Evolutionary conservation across 345 rosid species (phyloP), one percentile per base, ranked within the genome.

Genomic region (Balakata baccata): DNA sequence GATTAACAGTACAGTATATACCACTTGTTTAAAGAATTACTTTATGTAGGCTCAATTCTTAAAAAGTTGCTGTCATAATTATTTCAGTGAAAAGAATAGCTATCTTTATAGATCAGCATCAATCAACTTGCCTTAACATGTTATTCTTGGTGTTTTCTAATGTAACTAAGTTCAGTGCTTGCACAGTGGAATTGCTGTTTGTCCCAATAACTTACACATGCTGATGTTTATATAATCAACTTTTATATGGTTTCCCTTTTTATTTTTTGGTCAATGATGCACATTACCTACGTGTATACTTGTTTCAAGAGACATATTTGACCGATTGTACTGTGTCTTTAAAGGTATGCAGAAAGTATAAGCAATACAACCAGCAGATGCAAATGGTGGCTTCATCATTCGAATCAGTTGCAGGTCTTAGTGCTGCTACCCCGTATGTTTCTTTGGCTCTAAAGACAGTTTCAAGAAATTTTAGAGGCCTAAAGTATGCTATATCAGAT

Each of bases 301-400:
- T 50, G 18, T 8, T 66, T 47, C 22, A 25, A 13, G 18, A 61
- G 34, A 6, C 66, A 12, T 49, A 6, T 39, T 51, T 14, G 71
- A 47, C 34, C 60, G 59, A 50, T 8, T 67, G 54, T 46, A 12
- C 7, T 62, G 25, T 78, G 62, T 59, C 9, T 11, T 67, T 65
- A 78, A 78, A 86, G 94, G 87, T 90, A 41, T 70, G 78, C 77
- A 84, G 79, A 77, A 82, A 83, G 75, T 87, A 83, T 82, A 85
- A 83, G 83, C 80, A 83, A 16, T 86, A 86, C 72, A 76, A 88
- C 56, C 92, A 88, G 72, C 92, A 90, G 65, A 87, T 88, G 85
- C 85, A 88, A 75, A 85, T 85, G 89, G 90, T 85, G 58, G 87
- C 87, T 23, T 85, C 94, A 5, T 88, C 90, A 7, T 89, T 88